Evolutionary conservation across 2,329 filamentous ascomycete genomes (phyloP).

Genomic region (Xylaria hypoxylon): DNA sequence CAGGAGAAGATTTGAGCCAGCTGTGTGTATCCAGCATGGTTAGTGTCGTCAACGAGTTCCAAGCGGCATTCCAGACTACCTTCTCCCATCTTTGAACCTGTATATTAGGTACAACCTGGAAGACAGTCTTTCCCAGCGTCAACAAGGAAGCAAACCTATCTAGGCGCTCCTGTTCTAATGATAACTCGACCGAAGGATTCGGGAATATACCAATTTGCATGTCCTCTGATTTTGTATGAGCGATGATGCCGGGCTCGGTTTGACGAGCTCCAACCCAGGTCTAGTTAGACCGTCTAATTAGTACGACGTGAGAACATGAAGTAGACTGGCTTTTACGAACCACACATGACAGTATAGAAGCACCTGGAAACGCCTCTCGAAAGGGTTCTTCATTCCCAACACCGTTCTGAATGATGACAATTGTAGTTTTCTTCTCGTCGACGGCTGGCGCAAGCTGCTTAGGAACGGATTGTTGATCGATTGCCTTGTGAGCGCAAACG

Average conservation of each 20-base stretch:
- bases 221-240: constrained; percentile 64
- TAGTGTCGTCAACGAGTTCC: constrained; percentile 70
- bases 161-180: constrained; percentile 54
- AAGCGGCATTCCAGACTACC: constrained; percentile 69
- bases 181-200: constrained; percentile 49
- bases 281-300: constrained; percentile 43
- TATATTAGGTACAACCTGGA: constrained; percentile 64
- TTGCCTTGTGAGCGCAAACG: constrained; percentile 67
- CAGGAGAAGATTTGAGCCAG: constrained; percentile 59
- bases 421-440: constrained; percentile 57
- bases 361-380: constrained; percentile 58
- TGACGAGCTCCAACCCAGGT: constrained; percentile 67
- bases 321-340: constrained; percentile 51
- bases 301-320: background rate
- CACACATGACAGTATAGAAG: constrained; percentile 67
- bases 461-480: constrained; percentile 55
- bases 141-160: constrained; percentile 57
- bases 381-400: constrained; percentile 70
- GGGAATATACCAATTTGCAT: constrained; percentile 66
- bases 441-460: constrained; percentile 52
- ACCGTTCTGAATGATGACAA: constrained; percentile 72
- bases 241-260: constrained; percentile 59
- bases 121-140: constrained; percentile 56
- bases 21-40: constrained; percentile 64
- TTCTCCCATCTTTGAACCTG: constrained; percentile 71